Base-by-base conservation (phyloP, 768 basidiomycete species). In the Omphalotus guepiniiformis region DNA sequence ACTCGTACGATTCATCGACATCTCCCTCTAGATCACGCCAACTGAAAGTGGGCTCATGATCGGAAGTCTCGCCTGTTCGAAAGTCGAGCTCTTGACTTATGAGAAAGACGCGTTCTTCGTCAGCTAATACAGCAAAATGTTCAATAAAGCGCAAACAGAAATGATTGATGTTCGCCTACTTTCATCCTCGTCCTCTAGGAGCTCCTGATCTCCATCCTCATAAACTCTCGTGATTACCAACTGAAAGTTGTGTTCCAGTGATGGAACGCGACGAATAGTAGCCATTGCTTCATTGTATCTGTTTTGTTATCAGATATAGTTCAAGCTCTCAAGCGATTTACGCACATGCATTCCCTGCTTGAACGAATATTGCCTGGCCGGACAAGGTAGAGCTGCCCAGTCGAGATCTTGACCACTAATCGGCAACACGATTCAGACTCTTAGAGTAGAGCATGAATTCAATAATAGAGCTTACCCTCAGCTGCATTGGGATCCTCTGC, bases 241-340 rank as follows among this genome's bases (percentile, higher is more conserved):
- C 63, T 97, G 89, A 62, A 85, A 90, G 66, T 81, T 83, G 74
- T 82, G 89, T 54, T 79, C 88, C 36, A 87, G 59, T 1, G 81
- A 73, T 26, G 87, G 82, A 39, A 88, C 81, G 49, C 93, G 82
- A 47, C 96, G 82, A 61, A 99, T 86, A 19, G 94, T 93, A 8
- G 88, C 86, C 73, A 96, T 93, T 4, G 94, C 94, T 55, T 96
- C 93, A 54, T 91, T 93, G 66, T 90, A 98, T 59, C 95, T 98
- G 60, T 19, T 30, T 45, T 45, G 12, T 22, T 2, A 42, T 49
- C 7, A 52, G 42, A 55, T 9, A 51, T 42, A 32, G 21, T 25
- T 38, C 18, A 26, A 18, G 39, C 40, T 19, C 29, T 23, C 25
- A 30, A 41, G 25, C n/a, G 22, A 7, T 28, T 23, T 23, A 71